A percentile compares a stretch with the other conserved stretches of the same genome.
These are phyloP conservation scores for Cladosporium colombiae DNA, from an alignment of 2,329 filamentous ascomycete species.

Conservation along the genomic window DNA sequence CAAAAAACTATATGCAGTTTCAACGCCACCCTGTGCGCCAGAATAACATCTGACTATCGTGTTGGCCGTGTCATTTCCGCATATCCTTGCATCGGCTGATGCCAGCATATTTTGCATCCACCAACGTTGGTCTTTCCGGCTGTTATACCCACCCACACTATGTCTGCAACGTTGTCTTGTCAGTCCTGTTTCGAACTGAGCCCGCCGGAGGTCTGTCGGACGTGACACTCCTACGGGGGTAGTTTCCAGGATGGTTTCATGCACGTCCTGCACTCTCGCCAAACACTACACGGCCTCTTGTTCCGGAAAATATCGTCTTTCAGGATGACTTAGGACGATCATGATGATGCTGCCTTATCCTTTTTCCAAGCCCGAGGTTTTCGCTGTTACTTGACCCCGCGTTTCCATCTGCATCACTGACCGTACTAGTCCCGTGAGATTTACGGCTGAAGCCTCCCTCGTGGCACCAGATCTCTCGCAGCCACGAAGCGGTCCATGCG, in stretches of 20 bases:
- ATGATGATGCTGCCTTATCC: neutral
- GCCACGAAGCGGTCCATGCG: slow-evolving; percentile 1
- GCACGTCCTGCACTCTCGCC: neutral
- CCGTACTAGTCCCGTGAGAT: slow-evolving; percentile 6
- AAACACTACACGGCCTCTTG: neutral
- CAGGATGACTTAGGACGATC: neutral
- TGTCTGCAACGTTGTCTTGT: slow-evolving; percentile 6
- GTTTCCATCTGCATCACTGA: slow-evolving; percentile 5
- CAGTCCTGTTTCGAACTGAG: slow-evolving; percentile 1
- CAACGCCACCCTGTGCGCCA: slow-evolving; percentile 7
- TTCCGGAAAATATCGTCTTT: neutral
- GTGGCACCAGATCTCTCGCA: slow-evolving; percentile 10
- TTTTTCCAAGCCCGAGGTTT: neutral
- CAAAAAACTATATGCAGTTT: slow-evolving; percentile 8
- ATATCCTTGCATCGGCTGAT: slow-evolving; percentile 1
- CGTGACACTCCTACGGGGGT: neutral
- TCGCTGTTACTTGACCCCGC: neutral
- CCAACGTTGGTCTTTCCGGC: slow-evolving; percentile 8
- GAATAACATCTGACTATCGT: neutral
- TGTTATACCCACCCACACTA: slow-evolving; percentile 20
- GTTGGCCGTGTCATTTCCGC: neutral
- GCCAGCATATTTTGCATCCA: neutral
- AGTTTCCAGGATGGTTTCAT: neutral
- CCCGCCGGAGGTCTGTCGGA: neutral
- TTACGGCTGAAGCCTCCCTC: slow-evolving; percentile 7